Base-by-base conservation (phyloP, 139 green algal species). In the Deuterostichococcus epilithicus region DNA sequence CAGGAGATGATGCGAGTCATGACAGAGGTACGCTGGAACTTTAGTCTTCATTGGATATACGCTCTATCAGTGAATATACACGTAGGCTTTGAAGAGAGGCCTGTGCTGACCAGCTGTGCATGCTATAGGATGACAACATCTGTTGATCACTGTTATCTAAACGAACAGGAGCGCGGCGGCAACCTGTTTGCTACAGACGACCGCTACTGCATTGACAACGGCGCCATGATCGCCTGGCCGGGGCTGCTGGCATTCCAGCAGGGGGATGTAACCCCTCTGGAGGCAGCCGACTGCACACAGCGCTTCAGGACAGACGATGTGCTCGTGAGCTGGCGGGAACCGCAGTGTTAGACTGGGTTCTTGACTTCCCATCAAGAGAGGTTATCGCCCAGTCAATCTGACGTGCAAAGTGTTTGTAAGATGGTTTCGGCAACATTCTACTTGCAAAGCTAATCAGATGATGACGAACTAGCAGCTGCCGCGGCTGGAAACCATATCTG, bases 151-250 rank as follows among this genome's bases (percentile, higher is more conserved):
- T 83, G 86, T 75, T 33, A n/a, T n/a, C n/a, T n/a, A n/a, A n/a
- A n/a, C n/a, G n/a, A n/a, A n/a, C 52, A 59, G 39, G 91, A 97
- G 82, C 78, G 92, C 10, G 90, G 90, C 1, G 94, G 90, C 1
- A 80, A 75, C 66, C 69, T 90, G 74, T 88, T 90, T 42, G 71
- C 80, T 2, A 91, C 72, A 23, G 82, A 88, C 74, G 82, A 91
- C 77, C 68, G 91, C 3, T 98, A 97, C 81, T 98, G 94, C 80
- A 91, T 98, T 52, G 94, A 98, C 87, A 98, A 98, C 74, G 94
- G 94, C 60, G 94, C 94, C 42, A 98, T 98, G 94, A 97, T 98
- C 78, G 94, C 94, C 13, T 97, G 93, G 90, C 90, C 94, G 28
- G 94, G 94, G 3, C 66, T 97, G 68, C 81, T 96, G 37, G 87